Base-by-base conservation (phyloP, 192 early-diverging fungal species). In the Cladochytrium replicatum region DNA sequence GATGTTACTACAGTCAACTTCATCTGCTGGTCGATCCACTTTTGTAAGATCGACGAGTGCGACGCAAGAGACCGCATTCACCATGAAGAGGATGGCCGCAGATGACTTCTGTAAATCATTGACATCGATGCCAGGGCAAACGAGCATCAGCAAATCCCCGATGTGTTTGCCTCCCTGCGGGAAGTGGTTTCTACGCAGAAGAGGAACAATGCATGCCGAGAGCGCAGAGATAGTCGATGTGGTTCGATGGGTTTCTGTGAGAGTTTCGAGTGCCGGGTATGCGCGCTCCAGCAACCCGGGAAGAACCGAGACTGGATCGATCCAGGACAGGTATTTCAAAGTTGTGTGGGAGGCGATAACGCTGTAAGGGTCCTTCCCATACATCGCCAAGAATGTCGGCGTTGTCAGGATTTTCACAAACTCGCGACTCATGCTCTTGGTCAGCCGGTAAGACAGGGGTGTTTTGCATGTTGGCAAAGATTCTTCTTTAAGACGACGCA, bases 241-340 rank as follows among this genome's bases (percentile, higher is more conserved):
- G 41, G 91, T 93, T n/a, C 92, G 76, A 53, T 97, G 89, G 0
- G 89, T 88, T 68, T 85, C 83, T 4, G 87, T 90, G 30, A 90
- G 47, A 1, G 75, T 80, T 52, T 94, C 89, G 6, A 97, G 63
- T 0, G 90, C 81, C 3, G 90, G 88, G 50, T 92, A 97, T 24
- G 86, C 77, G 23, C 85, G 66, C 46, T 93, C 87, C 27, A 97
- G 52, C 8, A 91, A 69, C 13, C 81, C 84, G 4, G 84, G 83
- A 53, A 94, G 76, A 7, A 97, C 77, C 25, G 86, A 47, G 3
- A 67, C 63, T 11, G 89, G 89, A 57, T 86, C 79, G 9, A 91
- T 48, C 72, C 78, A 88, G n/a, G 83, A 68, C 19, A 90, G 60
- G 50, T 72, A 75, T 41, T 75, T 77, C n/a, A 91, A 46, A 2